phyloP scores from a whole-genome alignment of 768 basidiomycete species.

The Naganishia kalamii region DNA sequence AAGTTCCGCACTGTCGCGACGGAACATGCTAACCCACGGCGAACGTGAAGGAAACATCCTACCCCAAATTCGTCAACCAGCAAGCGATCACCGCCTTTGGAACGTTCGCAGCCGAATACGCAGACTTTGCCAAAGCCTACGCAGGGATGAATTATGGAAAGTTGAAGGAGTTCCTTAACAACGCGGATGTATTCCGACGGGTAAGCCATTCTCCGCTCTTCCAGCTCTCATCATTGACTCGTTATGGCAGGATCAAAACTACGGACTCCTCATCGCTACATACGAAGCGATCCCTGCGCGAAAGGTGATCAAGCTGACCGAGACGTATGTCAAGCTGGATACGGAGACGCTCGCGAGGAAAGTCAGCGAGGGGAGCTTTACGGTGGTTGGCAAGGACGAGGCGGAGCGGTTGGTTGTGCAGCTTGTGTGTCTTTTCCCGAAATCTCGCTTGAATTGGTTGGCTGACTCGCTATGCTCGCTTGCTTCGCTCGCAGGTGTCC shows the following conservation, averaged over 20 bases:
- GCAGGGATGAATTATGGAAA: not conserved
- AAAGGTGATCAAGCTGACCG: constrained; percentile 14
- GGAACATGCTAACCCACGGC: not conserved
- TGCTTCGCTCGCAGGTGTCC: constrained; percentile 12
- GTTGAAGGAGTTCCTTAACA: not conserved
- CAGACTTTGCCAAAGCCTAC: constrained; percentile 8
- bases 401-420: constrained; percentile 8
- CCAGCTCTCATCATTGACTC: not conserved
- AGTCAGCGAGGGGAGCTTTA: not conserved
- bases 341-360: not conserved
- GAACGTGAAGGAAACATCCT: not conserved
- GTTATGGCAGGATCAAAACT: constrained; percentile 16
- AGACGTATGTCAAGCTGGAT: constrained; percentile 8
- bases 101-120: constrained; percentile 7
- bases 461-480: not conserved
- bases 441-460: not conserved
- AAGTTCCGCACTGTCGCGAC: not conserved
- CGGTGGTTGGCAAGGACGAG: not conserved
- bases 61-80: constrained; percentile 6
- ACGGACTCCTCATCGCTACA: not conserved
- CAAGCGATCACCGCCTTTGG: not conserved
- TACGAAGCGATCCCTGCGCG: constrained; percentile 6
- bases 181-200: not conserved
- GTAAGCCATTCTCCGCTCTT: not conserved
- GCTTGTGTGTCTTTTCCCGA: constrained; percentile 6